Evolutionary conservation across 164 flowering plant species (phyloP).

Genomic region (Aristolochia fimbriata): DNA sequence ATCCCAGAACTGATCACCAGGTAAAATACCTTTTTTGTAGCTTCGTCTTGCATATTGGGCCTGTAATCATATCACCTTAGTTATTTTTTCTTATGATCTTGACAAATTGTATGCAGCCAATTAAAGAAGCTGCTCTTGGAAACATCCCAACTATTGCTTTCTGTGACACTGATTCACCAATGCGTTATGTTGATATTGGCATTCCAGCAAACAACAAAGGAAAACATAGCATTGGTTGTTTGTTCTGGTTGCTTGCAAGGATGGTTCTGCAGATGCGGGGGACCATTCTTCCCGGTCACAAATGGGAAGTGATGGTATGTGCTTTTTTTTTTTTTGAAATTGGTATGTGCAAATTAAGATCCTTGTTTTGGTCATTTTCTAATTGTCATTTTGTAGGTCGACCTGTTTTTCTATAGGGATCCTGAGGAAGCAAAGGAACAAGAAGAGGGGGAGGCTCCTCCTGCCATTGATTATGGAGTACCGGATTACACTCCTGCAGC

Average conservation of each 20-base stretch:
- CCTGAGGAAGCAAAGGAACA: conserved; percentile 23
- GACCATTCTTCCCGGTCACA: conserved; percentile 59
- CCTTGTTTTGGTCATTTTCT: no score
- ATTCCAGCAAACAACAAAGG: conserved; percentile 96
- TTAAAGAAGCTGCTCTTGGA: conserved; percentile 78
- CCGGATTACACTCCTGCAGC: conserved; percentile 19
- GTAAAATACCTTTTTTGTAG: conserved; percentile 4
- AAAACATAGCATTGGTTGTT: conserved; percentile 78
- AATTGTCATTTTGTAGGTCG: conserved; percentile 5
- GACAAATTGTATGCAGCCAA: conserved; percentile 43
- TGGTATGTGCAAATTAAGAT: conserved; percentile 20
- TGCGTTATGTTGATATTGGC: conserved; percentile 82
- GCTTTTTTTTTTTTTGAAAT: no score
- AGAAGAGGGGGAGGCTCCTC: conserved; percentile 50
- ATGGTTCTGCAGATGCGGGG: conserved; percentile 89
- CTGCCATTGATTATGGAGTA: conserved; percentile 28
- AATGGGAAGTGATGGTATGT: conserved; percentile 65
- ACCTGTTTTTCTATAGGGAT: conserved; percentile 16
- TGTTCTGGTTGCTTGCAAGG: conserved; percentile 80
- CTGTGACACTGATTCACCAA: conserved; percentile 86
- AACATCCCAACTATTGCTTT: conserved; percentile 93
- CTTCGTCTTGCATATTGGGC: neutral
- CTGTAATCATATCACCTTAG: no score
- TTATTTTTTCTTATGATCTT: neutral
- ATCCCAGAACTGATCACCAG: conserved; percentile 68